A percentile compares a stretch with the other conserved stretches of the same genome.
Conservation (phyloP, 805 yeast species). For the Kockiozyma suomiensis region DNA sequence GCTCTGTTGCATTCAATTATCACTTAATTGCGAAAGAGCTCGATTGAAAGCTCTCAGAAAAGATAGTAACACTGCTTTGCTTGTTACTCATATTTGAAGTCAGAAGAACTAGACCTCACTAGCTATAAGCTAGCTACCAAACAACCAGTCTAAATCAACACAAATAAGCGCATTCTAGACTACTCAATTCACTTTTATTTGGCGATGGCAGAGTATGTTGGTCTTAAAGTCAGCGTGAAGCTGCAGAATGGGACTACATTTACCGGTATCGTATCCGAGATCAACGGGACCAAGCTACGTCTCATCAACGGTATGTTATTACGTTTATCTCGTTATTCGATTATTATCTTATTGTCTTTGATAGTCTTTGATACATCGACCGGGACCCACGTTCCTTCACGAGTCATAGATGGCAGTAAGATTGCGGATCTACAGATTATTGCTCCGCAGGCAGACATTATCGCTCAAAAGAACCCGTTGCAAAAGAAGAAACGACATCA, state of each 20-base stretch:
- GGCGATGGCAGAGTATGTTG: slow-evolving; percentile 23
- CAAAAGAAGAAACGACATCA: slow-evolving; percentile 6
- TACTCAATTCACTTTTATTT: not conserved
- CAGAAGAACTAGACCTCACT: no score
- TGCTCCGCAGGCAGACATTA: slow-evolving; percentile 41
- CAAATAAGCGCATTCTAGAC: not conserved
- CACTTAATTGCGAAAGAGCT: no score
- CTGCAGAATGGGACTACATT: slow-evolving; percentile 35
- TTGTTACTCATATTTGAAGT: no score
- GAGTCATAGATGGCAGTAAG: slow-evolving; percentile 27
- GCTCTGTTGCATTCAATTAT: no score
- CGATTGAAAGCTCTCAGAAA: no score
- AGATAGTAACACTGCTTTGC: no score
- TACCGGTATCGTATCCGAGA: slow-evolving; percentile 49
- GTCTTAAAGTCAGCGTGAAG: slow-evolving; percentile 25
- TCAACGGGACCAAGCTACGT: slow-evolving; percentile 46
- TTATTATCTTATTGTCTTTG: not conserved
- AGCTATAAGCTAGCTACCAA: no score
- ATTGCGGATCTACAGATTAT: slow-evolving; percentile 35
- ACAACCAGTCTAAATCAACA: not conserved
- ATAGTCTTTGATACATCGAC: slow-evolving; percentile 26
- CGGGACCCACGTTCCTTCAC: slow-evolving; percentile 17
- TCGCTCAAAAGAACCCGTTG: slow-evolving; percentile 12
- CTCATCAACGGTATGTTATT: slow-evolving; percentile 45
- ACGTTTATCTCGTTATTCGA: not conserved